Evolutionary conservation across 2,329 filamentous ascomycete species (phyloP).

Genomic region (Dactylellina leptospora): DNA sequence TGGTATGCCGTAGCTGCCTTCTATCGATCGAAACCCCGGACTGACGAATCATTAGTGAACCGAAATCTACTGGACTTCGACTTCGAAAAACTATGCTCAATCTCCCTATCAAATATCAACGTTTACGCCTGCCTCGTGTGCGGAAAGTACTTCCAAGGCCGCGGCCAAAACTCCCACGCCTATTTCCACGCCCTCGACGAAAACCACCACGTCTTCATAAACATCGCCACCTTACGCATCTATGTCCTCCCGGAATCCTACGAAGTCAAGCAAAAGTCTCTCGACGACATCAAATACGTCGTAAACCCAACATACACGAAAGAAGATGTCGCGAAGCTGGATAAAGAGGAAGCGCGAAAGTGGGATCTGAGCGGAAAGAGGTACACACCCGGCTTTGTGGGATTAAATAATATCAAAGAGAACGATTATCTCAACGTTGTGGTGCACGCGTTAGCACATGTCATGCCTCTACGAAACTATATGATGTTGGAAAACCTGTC

Average conservation of each 20-base stretch:
- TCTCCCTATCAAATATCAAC: constrained; percentile 97
- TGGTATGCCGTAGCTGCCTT: constrained; percentile 64
- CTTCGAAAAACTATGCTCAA: constrained; percentile 97
- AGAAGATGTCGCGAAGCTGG: constrained; percentile 80
- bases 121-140: constrained; percentile 97
- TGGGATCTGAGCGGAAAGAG: constrained; percentile 83
- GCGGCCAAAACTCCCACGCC: constrained; percentile 91
- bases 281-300: constrained; percentile 98
- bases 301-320: constrained; percentile 87
- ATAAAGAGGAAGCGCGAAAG: constrained; percentile 69
- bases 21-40: not conserved
- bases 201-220: constrained; percentile 96
- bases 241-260: constrained; percentile 96
- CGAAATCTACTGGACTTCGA: constrained; percentile 94
- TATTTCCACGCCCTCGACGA: constrained; percentile 97
- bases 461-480: constrained; percentile 87
- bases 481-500: constrained; percentile 86
- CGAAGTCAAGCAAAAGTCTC: constrained; percentile 90
- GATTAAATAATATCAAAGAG: constrained; percentile 99
- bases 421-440: constrained; percentile 99
- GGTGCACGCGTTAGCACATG: constrained; percentile 88
- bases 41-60: constrained; percentile 48
- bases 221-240: constrained; percentile 90
- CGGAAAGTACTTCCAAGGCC: constrained; percentile 95
- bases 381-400: constrained; percentile 93